phyloP scores from a whole-genome alignment of 2,329 filamentous ascomycete genomes.

The Aspergillus quadricinctus region DNA sequence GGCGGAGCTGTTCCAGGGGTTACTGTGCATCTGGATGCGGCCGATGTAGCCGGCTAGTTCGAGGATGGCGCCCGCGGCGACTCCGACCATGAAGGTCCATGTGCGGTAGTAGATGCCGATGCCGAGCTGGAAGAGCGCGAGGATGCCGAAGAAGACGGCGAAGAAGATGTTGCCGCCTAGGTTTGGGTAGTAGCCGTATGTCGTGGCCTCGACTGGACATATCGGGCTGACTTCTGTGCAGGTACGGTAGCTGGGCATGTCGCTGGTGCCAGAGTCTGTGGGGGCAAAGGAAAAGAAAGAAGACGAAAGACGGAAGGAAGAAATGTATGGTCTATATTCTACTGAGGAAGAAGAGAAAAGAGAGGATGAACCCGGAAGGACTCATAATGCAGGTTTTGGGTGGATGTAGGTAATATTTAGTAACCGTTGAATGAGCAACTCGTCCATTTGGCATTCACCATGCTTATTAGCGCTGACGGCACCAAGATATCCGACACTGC shows the following conservation, averaged over 20 bases:
- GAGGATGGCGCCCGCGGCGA: constrained; percentile 46
- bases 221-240: constrained; percentile 33
- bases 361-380: background rate
- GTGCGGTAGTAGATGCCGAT: constrained; percentile 50
- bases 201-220: constrained; percentile 46
- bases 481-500: background rate
- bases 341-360: background rate
- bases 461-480: background rate
- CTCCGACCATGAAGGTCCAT: constrained; percentile 52
- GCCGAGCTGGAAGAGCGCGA: constrained; percentile 46
- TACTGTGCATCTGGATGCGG: constrained; percentile 49
- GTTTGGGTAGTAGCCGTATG: constrained; percentile 53
- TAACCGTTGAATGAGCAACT: background rate
- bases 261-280: background rate
- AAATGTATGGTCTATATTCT: background rate
- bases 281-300: constrained; percentile 1
- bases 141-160: constrained; percentile 47
- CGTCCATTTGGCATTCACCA: background rate
- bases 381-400: background rate
- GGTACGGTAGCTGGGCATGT: constrained; percentile 19
- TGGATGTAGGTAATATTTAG: background rate
- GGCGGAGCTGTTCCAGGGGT: constrained; percentile 46
- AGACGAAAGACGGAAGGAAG: background rate
- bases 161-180: constrained; percentile 52
- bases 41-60: constrained; percentile 56